Conservation (phyloP, 495 filamentous ascomycete genomes). For the Jackrogersella multiformis region DNA sequence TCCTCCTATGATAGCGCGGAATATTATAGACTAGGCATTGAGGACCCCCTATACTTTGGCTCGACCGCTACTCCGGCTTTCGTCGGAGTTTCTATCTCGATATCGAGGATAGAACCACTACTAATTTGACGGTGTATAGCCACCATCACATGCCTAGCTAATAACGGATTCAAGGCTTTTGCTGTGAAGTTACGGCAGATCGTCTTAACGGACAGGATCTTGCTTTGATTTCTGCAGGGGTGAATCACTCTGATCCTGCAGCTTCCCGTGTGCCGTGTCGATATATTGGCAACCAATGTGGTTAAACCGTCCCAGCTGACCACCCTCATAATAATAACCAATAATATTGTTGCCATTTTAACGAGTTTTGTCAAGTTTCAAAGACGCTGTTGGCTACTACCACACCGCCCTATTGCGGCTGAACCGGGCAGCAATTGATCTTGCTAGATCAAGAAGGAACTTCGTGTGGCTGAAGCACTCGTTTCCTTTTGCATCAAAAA, state of each 20-base stretch:
- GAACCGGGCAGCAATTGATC: neutral
- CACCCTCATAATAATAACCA: neutral
- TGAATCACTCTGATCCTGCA: neutral
- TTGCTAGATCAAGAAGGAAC: neutral
- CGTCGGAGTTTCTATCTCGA: neutral
- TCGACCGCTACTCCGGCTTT: neutral
- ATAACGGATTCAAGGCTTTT: neutral
- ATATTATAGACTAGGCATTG: conserved; percentile 3
- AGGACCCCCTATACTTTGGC: neutral
- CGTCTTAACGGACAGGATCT: neutral
- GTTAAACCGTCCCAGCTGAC: neutral
- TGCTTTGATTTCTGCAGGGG: neutral
- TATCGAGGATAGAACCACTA: neutral
- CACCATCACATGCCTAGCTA: neutral
- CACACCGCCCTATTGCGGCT: neutral
- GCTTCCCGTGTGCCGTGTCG: neutral
- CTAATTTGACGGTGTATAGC: neutral
- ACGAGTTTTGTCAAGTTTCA: neutral
- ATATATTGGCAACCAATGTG: neutral
- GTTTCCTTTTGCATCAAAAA: neutral
- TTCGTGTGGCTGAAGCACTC: neutral
- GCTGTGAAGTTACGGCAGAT: neutral
- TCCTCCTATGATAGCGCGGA: neutral
- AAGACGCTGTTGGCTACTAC: neutral
- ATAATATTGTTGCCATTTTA: neutral